These are phyloP conservation scores for Carex cristatella DNA, from an alignment of 176 grass and related monocot species.

Conservation along the genomic window DNA sequence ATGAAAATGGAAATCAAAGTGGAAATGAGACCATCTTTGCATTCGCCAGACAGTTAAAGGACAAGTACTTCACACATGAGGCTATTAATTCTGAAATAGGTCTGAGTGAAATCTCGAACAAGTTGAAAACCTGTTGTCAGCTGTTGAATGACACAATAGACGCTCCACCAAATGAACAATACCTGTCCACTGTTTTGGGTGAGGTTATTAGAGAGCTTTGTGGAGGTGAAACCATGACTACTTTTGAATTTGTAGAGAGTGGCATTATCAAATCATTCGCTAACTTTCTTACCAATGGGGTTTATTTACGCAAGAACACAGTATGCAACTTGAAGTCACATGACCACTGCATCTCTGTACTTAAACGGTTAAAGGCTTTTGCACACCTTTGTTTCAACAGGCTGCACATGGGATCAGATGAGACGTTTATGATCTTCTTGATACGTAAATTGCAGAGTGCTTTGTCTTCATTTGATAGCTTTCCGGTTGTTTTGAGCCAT, in stretches of 20 bases:
- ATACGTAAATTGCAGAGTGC: conserved; percentile 83
- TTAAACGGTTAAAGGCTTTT: conserved; percentile 88
- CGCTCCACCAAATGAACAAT: conserved; percentile 54
- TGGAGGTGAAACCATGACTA: conserved; percentile 83
- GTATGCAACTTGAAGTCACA: conserved; percentile 19
- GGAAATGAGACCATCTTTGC: conserved; percentile 42
- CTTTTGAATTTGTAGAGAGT: conserved; percentile 97
- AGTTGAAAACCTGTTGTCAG: conserved; percentile 78
- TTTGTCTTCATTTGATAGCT: conserved; percentile 94
- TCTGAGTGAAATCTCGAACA: conserved; percentile 66
- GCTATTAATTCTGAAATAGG: conserved; percentile 57
- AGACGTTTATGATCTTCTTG: conserved; percentile 63
- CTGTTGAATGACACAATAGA: conserved; percentile 65
- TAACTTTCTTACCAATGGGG: conserved; percentile 85
- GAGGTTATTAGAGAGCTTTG: conserved; percentile 93
- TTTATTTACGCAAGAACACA: conserved; percentile 37
- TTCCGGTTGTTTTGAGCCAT: conserved; percentile 81
- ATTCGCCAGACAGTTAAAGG: conserved; percentile 67
- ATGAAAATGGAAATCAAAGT: conserved; percentile 21
- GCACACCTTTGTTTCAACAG: conserved; percentile 53
- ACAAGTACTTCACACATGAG: conserved; percentile 65
- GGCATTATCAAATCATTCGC: conserved; percentile 80
- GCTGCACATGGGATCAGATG: conserved; percentile 41
- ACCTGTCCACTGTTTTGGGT: conserved; percentile 63
- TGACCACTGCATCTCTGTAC: conserved; percentile 47